These are phyloP conservation scores for Vigna trinervia DNA, from an alignment of 306 rosid species.

Conservation along the genomic window DNA sequence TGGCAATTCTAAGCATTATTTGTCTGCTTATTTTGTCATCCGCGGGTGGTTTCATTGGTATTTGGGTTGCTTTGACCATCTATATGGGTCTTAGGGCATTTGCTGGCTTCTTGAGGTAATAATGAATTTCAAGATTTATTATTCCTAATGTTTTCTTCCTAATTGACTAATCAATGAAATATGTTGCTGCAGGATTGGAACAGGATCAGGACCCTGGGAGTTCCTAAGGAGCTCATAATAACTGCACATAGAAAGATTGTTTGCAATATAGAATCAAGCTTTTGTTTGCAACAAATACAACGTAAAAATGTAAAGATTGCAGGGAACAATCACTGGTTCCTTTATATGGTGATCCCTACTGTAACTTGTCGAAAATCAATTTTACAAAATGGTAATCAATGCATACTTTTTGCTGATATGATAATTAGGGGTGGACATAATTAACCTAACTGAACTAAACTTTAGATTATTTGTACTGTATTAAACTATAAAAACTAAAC, in stretches of 20 bases:
- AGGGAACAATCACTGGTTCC: neutral
- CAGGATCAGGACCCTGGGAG: slow-evolving; percentile 94
- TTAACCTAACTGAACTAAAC: no score
- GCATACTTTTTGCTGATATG: neutral
- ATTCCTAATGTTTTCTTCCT: neutral
- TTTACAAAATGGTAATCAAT: no score
- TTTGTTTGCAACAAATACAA: slow-evolving; percentile 23
- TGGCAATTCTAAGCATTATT: slow-evolving; percentile 79
- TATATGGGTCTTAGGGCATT: slow-evolving; percentile 83
- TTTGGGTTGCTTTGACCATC: slow-evolving; percentile 89
- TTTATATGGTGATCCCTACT: neutral
- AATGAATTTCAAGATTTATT: neutral
- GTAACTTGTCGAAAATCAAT: no score
- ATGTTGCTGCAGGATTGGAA: slow-evolving; percentile 77
- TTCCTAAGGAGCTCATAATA: slow-evolving; percentile 60
- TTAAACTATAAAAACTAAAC: no score
- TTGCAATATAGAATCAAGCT: slow-evolving; percentile 29
- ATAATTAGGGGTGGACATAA: neutral
- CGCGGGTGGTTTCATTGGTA: slow-evolving; percentile 78
- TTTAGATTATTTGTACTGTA: no score
- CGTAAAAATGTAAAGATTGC: slow-evolving; percentile 14
- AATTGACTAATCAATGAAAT: slow-evolving; percentile 25
- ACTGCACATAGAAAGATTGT: neutral
- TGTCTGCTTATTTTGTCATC: slow-evolving; percentile 77
- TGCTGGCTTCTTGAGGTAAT: slow-evolving; percentile 95